A percentile compares a stretch with the other conserved stretches of the same genome.
phyloP scores from a whole-genome alignment of 176 grass and related monocot species.

The Neostapfia colusana region DNA sequence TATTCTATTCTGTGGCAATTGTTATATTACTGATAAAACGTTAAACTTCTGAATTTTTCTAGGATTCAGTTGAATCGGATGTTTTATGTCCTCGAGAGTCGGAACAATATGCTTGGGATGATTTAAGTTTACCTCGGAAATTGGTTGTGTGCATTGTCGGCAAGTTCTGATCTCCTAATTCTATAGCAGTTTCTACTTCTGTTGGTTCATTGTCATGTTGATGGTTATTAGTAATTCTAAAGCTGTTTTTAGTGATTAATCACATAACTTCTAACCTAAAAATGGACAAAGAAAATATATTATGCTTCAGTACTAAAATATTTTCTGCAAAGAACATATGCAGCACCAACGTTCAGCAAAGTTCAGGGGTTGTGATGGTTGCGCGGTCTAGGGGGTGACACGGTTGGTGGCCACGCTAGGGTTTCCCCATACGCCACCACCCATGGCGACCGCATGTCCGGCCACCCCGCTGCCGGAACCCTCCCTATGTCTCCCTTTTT shows the following conservation, averaged over 20 bases:
- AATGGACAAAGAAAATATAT: neutral
- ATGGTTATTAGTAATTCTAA: neutral
- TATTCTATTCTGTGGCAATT: conserved; percentile 19
- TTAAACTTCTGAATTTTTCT: conserved; percentile 43
- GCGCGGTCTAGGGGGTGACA: too few relatives aligned
- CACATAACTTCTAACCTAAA: conserved; percentile 8
- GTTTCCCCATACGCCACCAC: too few relatives aligned
- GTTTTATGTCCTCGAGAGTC: conserved; percentile 56
- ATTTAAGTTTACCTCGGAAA: conserved; percentile 73
- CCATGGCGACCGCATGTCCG: too few relatives aligned
- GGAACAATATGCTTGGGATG: conserved; percentile 77
- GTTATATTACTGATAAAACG: conserved; percentile 31
- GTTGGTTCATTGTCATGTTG: conserved; percentile 30
- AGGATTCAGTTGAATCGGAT: conserved; percentile 76
- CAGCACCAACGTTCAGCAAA: conserved; percentile 21
- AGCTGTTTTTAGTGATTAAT: neutral
- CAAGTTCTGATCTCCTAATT: conserved; percentile 44
- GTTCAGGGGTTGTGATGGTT: neutral
- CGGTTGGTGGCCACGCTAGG: too few relatives aligned
- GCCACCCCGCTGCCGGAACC: too few relatives aligned
- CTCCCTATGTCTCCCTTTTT: too few relatives aligned
- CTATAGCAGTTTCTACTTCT: conserved; percentile 8
- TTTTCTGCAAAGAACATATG: conserved; percentile 11
- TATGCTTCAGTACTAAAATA: conserved; percentile 14
- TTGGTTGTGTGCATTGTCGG: conserved; percentile 74